Percentiles rank a stretch among this genome's conserved stretches.
Evolutionary conservation across 495 filamentous ascomycete genomes (phyloP).

Genomic region (Cudoniella acicularis): DNA sequence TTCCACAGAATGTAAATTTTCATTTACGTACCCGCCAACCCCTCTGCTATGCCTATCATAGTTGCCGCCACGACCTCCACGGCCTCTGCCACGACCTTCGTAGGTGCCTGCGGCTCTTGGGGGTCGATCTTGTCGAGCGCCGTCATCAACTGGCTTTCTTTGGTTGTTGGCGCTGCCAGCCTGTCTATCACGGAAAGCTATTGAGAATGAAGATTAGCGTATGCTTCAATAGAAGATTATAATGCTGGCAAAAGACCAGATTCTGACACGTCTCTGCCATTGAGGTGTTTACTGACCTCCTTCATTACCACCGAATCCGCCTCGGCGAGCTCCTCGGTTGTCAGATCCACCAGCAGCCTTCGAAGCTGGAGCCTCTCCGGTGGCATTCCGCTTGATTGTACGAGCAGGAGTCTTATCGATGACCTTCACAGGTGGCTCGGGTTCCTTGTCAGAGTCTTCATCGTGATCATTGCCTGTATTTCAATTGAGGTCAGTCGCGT

Average conservation of each 20-base stretch:
- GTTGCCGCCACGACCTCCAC: constrained; percentile 51
- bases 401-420: constrained; percentile 79
- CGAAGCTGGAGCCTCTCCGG: constrained; percentile 59
- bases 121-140: constrained; percentile 31
- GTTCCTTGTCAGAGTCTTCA: constrained; percentile 73
- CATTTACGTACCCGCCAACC: constrained; percentile 57
- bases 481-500: constrained; percentile 30
- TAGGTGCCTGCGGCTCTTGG: constrained; percentile 43
- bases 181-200: constrained; percentile 89
- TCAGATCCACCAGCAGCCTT: constrained; percentile 33
- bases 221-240: constrained; percentile 19
- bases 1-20: constrained; percentile 4
- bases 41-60: constrained; percentile 76
- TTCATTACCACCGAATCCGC: constrained; percentile 67
- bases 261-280: too few relatives aligned
- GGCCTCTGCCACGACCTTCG: constrained; percentile 54
- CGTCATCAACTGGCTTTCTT: constrained; percentile 73
- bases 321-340: constrained; percentile 53
- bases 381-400: constrained; percentile 84
- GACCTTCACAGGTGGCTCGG: constrained; percentile 75
- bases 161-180: constrained; percentile 82
- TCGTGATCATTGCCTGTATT: constrained; percentile 80
- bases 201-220: constrained; percentile 10
- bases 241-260: too few relatives aligned
- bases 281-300: constrained; percentile 66